phyloP scores from a whole-genome alignment of 2,329 filamentous ascomycete species.

The Chrysosporium queenslandicum region DNA sequence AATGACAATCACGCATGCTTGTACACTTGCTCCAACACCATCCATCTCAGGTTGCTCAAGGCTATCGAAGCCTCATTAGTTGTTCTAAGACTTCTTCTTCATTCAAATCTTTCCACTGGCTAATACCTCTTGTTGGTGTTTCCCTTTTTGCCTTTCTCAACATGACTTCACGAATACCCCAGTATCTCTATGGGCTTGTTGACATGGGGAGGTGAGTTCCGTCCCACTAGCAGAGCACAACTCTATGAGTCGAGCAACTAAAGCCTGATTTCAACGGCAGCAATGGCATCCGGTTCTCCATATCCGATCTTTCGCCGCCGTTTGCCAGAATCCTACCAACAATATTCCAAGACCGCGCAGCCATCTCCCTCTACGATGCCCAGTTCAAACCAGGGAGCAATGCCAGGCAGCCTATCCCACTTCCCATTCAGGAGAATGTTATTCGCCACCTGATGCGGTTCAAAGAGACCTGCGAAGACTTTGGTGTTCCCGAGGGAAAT shows the following conservation, averaged over 20 bases:
- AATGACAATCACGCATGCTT: too few relatives aligned
- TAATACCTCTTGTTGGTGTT: neutral
- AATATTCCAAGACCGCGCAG: conserved; percentile 65
- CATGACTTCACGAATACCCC: conserved; percentile 1
- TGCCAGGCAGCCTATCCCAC: conserved; percentile 45
- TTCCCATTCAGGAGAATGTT: conserved; percentile 55
- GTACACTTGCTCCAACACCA: too few relatives aligned
- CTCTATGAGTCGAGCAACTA: neutral
- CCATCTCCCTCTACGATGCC: conserved; percentile 81
- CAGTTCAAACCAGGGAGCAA: conserved; percentile 41
- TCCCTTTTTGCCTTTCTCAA: neutral
- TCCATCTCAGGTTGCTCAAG: too few relatives aligned
- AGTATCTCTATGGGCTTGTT: conserved; percentile 5
- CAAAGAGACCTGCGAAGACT: conserved; percentile 57
- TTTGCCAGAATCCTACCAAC: conserved; percentile 63
- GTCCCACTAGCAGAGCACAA: too few relatives aligned
- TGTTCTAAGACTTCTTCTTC: too few relatives aligned
- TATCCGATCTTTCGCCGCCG: conserved; percentile 66
- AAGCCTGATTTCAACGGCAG: conserved; percentile 27
- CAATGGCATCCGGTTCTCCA: conserved; percentile 89
- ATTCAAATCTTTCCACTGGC: too few relatives aligned
- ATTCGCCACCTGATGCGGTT: conserved; percentile 59
- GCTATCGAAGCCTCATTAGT: too few relatives aligned
- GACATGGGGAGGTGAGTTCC: conserved; percentile 11
- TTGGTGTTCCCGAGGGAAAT: conserved; percentile 53